Evolutionary conservation across 1,139 yeast species (phyloP).

Genomic region (Kazachstania sp.): DNA sequence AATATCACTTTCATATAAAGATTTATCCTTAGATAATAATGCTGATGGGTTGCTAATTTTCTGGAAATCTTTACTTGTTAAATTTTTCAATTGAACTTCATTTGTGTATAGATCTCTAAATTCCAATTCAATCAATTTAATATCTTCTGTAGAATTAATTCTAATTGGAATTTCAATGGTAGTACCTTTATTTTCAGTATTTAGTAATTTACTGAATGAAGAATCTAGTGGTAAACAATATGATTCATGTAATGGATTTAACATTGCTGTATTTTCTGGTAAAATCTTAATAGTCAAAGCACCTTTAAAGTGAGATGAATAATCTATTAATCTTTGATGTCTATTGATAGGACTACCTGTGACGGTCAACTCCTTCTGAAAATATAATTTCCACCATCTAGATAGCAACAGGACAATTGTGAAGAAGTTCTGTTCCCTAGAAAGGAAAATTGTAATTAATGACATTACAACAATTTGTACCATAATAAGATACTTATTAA

Average conservation of each 20-base stretch:
- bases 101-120: conserved; percentile 52
- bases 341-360: conserved; percentile 44
- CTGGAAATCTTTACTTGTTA: conserved; percentile 48
- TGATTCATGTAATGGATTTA: conserved; percentile 66
- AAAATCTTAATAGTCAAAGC: conserved; percentile 75
- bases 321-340: conserved; percentile 41
- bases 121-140: conserved; percentile 59
- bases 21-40: conserved; percentile 34
- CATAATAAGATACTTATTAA: conserved; percentile 35
- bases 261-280: conserved; percentile 82
- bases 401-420: conserved; percentile 40
- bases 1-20: conserved; percentile 23
- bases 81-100: conserved; percentile 42
- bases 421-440: conserved; percentile 38
- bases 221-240: conserved; percentile 49
- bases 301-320: conserved; percentile 74
- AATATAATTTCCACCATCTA: conserved; percentile 42
- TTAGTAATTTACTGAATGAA: conserved; percentile 23
- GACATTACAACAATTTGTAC: conserved; percentile 33
- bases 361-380: conserved; percentile 58
- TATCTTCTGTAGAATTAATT: conserved; percentile 69
- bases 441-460: conserved; percentile 33
- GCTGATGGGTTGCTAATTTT: conserved; percentile 33
- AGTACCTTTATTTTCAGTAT: neutral
- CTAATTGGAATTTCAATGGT: conserved; percentile 56